Base-by-base conservation (phyloP, 129 eudicot species). In the Heracleum sosnowskyi region DNA sequence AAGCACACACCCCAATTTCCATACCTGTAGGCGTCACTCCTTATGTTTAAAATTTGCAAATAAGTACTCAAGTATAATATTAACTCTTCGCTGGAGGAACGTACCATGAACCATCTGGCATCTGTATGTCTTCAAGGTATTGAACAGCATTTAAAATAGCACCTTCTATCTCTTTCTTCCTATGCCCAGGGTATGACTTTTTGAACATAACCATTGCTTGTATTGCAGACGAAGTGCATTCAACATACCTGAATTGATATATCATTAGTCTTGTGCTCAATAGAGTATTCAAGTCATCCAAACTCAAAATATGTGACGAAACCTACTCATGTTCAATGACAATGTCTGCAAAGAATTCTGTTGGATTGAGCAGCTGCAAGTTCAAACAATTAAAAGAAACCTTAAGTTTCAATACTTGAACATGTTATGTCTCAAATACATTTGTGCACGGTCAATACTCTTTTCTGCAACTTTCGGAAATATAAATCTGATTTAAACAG, bases 51-150 rank as follows among this genome's bases (percentile, higher is more conserved):
- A 55, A 41, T 34, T 33, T 7, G 76, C 20, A 24, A 39, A 69
- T 31, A 28, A 62, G 51, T 72, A 72, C 3, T 66, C 66, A 28
- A 63, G 53, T 72, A 72, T 72, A 40, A 71, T 76, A 15, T n/a
- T 76, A 20, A 7, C 5, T 8, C 46, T 45, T 34, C 36, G 15
- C 20, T 4, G 37, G 34, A 39, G 60, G 80, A 37, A 80, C 33
- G 17, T 85, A 91, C 99, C 99, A 95, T 79, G 99, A 95, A 72
- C 99, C 99, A 85, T 95, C 97, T 77, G 87, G 89, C 86, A 82
- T 85, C 41, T 95, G 99, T 70, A 88, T 79, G 53, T 88, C 87
- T 77, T 91, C 92, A 26, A 95, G 79, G 84, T 84, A 95, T 47
- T 69, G 77, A 80, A 82, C 80, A 69, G 94, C 97, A 60, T 77